Base-by-base conservation (phyloP, 2,329 filamentous ascomycete species). In the Aspergillus clavatus region DNA sequence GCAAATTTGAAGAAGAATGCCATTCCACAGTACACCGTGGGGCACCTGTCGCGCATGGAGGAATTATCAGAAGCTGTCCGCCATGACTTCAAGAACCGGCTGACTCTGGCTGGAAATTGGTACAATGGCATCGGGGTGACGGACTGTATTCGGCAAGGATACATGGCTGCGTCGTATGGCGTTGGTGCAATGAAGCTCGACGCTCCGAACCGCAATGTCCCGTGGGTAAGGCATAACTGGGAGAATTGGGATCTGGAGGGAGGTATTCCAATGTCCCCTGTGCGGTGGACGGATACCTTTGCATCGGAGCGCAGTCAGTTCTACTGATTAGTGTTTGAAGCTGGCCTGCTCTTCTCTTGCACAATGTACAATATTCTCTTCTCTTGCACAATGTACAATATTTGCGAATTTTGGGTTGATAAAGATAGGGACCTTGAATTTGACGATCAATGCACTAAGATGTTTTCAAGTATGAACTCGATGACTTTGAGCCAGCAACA, bases 11-110 rank as follows among this genome's bases (percentile, higher is more conserved):
- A 82, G 44, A 71, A 72, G 47, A 76, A 93, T 50, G 95, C 89
- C 62, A 93, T 98, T 53, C 91, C 93, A 8, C 93, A 98, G 69
- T 94, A 95, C 65, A 79, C 77, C 0, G 83, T 95, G 1, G 89
- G 89, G 27, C 91, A 97, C 66, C 68, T 79, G 21, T 66, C 72
- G 7, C 76, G 79, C 47, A 80, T 94, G 72, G 69, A 67, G 18
- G 61, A 65, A 2, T 78, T 83, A 1, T 75, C 83, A 56, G 57
- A 67, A 2, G 72, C 83, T 42, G 72, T 88, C 4, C 60, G 68
- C 24, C 48, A 70, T 3, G 68, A 72, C 4, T 94, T 83, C 62
- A 64, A 74, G 7, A 82, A 84, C 11, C 73, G 77, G 10, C 70
- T 95, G 22, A 77, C 81, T 47, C 82, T 93, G 14, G 75, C 74